Base-by-base conservation (phyloP, 176 grass and related monocot genomes). In the Leersia perrieri region DNA sequence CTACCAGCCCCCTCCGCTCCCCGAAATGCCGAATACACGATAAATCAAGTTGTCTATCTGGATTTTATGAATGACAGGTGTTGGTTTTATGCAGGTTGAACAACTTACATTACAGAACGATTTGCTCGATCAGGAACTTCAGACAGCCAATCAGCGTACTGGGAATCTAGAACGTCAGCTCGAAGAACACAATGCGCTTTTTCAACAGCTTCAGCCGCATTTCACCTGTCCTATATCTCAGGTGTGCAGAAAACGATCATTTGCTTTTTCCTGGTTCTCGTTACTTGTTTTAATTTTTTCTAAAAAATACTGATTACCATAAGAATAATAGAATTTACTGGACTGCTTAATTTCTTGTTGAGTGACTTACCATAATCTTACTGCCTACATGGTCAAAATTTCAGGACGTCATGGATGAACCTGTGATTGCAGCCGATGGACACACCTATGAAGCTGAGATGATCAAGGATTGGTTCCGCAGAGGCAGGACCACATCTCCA, bases 341-440 rank as follows among this genome's bases (percentile, higher is more conserved):
- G n/a, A n/a, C n/a, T n/a, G n/a, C n/a, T n/a, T n/a, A n/a, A n/a
- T n/a, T n/a, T n/a, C n/a, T n/a, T n/a, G n/a, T n/a, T n/a, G n/a
- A n/a, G n/a, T n/a, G n/a, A n/a, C n/a, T n/a, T n/a, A n/a, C n/a
- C n/a, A n/a, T n/a, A n/a, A n/a, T n/a, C n/a, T n/a, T n/a, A n/a
- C n/a, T n/a, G n/a, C n/a, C n/a, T n/a, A n/a, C n/a, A n/a, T n/a
- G n/a, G n/a, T n/a, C n/a, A n/a, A n/a, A n/a, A 47, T 79, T 53
- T 33, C 87, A 88, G 87, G 87, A 89, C 53, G 39, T 84, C 13
- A 84, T 89, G 87, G 15, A 42, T 20, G 87, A 89, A 33, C 87
- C 82, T 80, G 82, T 75, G 29, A 53, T 89, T 0, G 87, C 87
- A 4, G 81, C 87, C 0, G 87, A 89, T 20, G 87, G 87, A 11